Percentiles rank a stretch among this genome's conserved stretches.
Conservation (phyloP, 1,139 yeast genomes). For the Blastobotrys indianensis region DNA sequence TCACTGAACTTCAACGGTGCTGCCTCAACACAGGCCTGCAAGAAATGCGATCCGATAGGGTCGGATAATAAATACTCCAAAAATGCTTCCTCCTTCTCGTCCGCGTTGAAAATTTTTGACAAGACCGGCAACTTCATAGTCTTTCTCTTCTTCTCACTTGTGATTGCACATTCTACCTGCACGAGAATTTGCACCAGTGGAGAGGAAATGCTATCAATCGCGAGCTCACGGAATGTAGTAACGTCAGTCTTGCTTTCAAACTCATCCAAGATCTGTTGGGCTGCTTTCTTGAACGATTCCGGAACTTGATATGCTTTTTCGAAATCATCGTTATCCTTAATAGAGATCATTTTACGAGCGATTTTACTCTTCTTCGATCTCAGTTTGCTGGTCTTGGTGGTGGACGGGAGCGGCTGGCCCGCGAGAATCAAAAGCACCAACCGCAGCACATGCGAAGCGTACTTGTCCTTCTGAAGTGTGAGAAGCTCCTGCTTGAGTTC, state of each 20-base stretch:
- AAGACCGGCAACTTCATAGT: slow-evolving; percentile 16
- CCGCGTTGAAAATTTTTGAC: slow-evolving; percentile 32
- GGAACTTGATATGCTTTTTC: slow-evolving; percentile 65
- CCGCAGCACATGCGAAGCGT: slow-evolving; percentile 84
- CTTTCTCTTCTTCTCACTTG: slow-evolving; percentile 17
- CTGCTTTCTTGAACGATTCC: slow-evolving; percentile 52
- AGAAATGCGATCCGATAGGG: slow-evolving; percentile 85
- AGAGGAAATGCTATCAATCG: slow-evolving; percentile 76
- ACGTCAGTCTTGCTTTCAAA: slow-evolving; percentile 39
- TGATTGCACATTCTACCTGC: slow-evolving; percentile 31
- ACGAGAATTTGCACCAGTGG: slow-evolving; percentile 80
- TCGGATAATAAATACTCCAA: slow-evolving; percentile 81
- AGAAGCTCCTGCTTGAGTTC: slow-evolving; percentile 59
- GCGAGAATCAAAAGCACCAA: slow-evolving; percentile 63
- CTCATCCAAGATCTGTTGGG: slow-evolving; percentile 27
- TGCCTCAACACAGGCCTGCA: slow-evolving; percentile 58
- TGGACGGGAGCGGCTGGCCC: slow-evolving; percentile 76
- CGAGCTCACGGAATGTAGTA: slow-evolving; percentile 55
- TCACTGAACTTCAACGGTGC: slow-evolving; percentile 65
- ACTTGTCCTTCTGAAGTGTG: slow-evolving; percentile 64
- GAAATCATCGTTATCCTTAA: slow-evolving; percentile 51
- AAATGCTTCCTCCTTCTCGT: slow-evolving; percentile 55
- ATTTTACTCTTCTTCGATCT: slow-evolving; percentile 83
- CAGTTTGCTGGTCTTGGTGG: slow-evolving; percentile 67
- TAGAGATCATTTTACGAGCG: slow-evolving; percentile 89